These are phyloP conservation scores for Aureobasidium leucospermi DNA, from an alignment of 2,329 filamentous ascomycete genomes.

Conservation along the genomic window DNA sequence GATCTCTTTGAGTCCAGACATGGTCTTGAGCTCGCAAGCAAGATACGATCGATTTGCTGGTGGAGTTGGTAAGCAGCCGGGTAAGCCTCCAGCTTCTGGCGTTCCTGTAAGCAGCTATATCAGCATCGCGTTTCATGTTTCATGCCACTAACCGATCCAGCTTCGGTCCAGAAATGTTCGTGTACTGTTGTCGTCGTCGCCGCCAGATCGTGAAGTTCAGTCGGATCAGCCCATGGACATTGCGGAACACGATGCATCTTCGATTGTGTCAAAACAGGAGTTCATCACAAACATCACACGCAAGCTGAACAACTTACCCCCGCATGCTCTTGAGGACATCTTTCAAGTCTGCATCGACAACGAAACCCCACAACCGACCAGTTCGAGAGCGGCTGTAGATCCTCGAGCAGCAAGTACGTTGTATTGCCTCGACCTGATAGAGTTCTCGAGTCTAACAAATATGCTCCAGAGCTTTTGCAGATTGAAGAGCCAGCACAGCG, in stretches of 20 bases:
- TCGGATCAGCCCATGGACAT: background rate
- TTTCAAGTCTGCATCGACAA: background rate
- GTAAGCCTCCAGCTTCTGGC: background rate
- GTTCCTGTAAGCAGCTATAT: background rate
- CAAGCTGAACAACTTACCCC: background rate
- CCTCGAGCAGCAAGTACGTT: slow-evolving; percentile 10
- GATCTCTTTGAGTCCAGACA: background rate
- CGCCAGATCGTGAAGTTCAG: background rate
- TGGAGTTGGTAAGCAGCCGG: background rate
- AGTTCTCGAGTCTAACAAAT: background rate
- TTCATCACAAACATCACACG: background rate
- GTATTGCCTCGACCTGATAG: background rate
- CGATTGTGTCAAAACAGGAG: background rate
- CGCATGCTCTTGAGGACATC: background rate
- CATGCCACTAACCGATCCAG: background rate
- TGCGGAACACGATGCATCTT: background rate
- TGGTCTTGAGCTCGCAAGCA: slow-evolving; percentile 1
- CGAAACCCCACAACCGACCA: background rate
- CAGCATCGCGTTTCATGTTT: background rate
- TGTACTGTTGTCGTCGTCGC: background rate
- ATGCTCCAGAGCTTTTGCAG: background rate
- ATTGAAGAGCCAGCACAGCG: background rate
- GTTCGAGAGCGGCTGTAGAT: background rate
- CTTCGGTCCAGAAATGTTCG: background rate
- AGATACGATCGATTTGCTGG: background rate